phyloP scores from a whole-genome alignment of 1,284 basidiomycete species.

The Marasmius oreades region DNA sequence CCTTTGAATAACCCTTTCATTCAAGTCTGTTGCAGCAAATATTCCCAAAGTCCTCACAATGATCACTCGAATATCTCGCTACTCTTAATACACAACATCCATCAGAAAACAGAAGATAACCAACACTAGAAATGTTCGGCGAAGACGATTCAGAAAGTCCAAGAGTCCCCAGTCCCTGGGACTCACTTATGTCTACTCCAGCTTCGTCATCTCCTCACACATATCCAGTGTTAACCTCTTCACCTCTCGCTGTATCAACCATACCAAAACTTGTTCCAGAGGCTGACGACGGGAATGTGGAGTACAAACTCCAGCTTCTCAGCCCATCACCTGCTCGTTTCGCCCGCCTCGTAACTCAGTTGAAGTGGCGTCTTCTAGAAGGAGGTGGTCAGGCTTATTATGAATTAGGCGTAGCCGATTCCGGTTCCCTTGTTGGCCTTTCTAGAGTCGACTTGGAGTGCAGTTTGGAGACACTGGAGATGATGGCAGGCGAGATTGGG shows the following conservation, averaged over 20 bases:
- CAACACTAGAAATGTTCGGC: conserved; percentile 58
- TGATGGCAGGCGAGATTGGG: conserved; percentile 91
- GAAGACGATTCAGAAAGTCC: conserved; percentile 76
- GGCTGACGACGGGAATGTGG: conserved; percentile 76
- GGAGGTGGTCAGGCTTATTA: conserved; percentile 91
- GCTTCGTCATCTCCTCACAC: conserved; percentile 29
- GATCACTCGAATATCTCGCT: conserved; percentile 60
- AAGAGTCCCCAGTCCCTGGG: conserved; percentile 77
- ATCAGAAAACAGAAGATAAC: neutral
- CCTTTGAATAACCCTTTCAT: neutral
- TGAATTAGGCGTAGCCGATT: conserved; percentile 87
- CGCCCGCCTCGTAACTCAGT: conserved; percentile 82
- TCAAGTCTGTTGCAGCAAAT: neutral
- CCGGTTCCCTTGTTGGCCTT: conserved; percentile 82
- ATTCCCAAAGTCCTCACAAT: conserved; percentile 30
- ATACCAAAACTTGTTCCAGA: conserved; percentile 70
- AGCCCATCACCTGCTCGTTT: conserved; percentile 70
- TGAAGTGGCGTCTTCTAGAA: conserved; percentile 92
- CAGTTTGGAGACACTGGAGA: conserved; percentile 79
- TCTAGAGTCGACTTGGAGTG: conserved; percentile 71
- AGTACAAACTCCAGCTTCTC: conserved; percentile 83
- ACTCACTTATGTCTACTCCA: conserved; percentile 58
- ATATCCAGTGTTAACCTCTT: conserved; percentile 11
- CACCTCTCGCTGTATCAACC: conserved; percentile 24
- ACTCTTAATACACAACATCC: conserved; percentile 9